Conservation (phyloP, 2,329 filamentous ascomycete species). For the Fusarium sp. region DNA sequence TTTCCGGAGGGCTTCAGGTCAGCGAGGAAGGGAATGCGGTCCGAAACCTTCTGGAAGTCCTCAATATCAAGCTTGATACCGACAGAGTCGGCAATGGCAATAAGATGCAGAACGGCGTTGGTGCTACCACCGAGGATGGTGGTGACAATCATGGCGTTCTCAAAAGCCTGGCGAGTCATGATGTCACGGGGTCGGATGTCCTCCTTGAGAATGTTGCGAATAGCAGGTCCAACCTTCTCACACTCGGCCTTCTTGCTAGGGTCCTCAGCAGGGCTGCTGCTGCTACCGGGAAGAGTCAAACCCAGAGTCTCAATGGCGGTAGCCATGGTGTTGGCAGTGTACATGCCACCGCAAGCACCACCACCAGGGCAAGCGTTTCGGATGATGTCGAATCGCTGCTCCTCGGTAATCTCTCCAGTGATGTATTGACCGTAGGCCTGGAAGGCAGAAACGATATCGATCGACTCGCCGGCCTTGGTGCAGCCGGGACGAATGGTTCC, state of each 20-base stretch:
- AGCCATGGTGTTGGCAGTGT: constrained; percentile 95
- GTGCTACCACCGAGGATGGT: constrained; percentile 89
- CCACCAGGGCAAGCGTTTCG: constrained; percentile 80
- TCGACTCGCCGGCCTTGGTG: constrained; percentile 79
- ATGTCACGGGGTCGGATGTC: constrained; percentile 85
- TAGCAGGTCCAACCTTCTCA: constrained; percentile 77
- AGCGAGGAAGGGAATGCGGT: constrained; percentile 84
- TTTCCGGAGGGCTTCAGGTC: constrained; percentile 89
- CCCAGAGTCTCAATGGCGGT: constrained; percentile 93
- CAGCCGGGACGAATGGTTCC: constrained; percentile 95
- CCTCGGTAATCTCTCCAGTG: constrained; percentile 89
- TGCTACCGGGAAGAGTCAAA: constrained; percentile 86
- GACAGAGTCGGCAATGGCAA: constrained; percentile 86
- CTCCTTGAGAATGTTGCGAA: constrained; percentile 81
- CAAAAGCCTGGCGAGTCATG: constrained; percentile 84
- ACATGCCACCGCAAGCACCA: constrained; percentile 89
- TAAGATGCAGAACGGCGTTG: constrained; percentile 87
- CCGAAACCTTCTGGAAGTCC: constrained; percentile 87
- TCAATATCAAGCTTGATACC: constrained; percentile 88
- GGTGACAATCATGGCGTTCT: constrained; percentile 87
- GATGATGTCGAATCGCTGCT: constrained; percentile 94
- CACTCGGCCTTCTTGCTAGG: constrained; percentile 81
- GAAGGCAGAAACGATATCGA: constrained; percentile 98
- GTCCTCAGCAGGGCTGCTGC: constrained; percentile 83
- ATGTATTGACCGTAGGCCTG: constrained; percentile 98